phyloP scores from a whole-genome alignment of 2,329 filamentous ascomycete species.

The Aphanoascus verrucosus region DNA sequence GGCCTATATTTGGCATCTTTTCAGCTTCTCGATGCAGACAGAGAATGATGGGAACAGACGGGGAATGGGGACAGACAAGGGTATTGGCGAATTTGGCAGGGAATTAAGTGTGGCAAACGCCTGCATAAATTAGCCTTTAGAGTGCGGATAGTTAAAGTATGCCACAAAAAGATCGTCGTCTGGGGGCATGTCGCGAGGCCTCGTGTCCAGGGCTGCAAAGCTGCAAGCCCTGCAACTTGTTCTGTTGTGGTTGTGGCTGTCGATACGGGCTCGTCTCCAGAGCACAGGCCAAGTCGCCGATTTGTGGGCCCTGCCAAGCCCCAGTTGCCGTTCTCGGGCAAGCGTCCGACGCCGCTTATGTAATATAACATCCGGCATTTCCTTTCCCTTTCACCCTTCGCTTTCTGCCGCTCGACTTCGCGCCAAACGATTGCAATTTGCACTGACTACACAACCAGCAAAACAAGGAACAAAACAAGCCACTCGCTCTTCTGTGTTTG shows the following conservation, averaged over 20 bases:
- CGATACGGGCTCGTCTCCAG: background rate
- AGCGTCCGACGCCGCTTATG: background rate
- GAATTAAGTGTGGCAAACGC: conserved; percentile 5
- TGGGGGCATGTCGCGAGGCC: background rate
- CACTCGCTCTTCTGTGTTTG: background rate
- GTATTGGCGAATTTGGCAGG: background rate
- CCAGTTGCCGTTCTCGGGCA: background rate
- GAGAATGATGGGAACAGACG: background rate
- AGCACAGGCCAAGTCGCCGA: conserved; percentile 9
- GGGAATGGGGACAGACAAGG: background rate
- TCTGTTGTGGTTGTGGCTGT: background rate
- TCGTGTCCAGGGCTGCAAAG: conserved; percentile 4
- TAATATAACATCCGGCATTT: no score
- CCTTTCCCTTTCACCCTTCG: no score
- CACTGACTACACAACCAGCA: background rate
- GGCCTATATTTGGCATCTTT: conserved; percentile 5
- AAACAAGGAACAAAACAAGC: background rate
- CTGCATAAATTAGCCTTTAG: background rate
- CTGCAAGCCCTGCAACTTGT: background rate
- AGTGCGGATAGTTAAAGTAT: conserved; percentile 8
- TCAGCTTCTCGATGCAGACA: background rate
- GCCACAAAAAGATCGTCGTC: background rate
- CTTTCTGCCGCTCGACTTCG: no score
- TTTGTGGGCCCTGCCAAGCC: conserved; percentile 4
- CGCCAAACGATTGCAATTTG: no score